Conservation (phyloP, 2,329 filamentous ascomycete species). For the Orbilia ellipsospora region DNA sequence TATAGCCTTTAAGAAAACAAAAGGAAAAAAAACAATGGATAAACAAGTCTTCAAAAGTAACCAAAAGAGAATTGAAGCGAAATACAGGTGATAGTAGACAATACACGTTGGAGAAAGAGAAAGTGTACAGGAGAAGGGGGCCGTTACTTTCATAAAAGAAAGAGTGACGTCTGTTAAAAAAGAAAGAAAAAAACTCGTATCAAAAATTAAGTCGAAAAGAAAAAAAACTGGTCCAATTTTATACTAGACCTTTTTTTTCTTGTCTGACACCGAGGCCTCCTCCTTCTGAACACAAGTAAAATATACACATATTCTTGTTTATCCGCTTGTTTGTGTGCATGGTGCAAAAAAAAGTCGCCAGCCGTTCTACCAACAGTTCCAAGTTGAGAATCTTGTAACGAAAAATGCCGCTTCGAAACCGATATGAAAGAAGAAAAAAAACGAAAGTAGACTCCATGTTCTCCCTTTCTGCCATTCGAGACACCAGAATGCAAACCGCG, state of each 20-base stretch:
- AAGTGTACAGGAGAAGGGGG: constrained; percentile 26
- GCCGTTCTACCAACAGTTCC: constrained; percentile 46
- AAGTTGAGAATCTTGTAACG: neutral
- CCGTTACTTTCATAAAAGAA: neutral
- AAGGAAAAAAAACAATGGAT: constrained; percentile 4
- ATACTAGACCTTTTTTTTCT: neutral
- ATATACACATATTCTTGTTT: constrained; percentile 42
- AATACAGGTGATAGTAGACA: constrained; percentile 19
- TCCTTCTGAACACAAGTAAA: constrained; percentile 1
- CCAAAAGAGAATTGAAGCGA: neutral
- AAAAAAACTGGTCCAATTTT: no score
- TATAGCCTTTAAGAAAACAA: neutral
- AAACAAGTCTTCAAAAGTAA: neutral
- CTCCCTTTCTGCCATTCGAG: constrained; percentile 21
- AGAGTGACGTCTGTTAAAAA: neutral
- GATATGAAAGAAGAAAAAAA: constrained; percentile 18
- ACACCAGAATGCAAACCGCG: constrained; percentile 21
- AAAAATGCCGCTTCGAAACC: constrained; percentile 19
- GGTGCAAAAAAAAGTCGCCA: constrained; percentile 24
- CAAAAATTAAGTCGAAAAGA: no score
- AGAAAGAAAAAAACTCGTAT: no score
- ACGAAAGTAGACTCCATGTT: constrained; percentile 30
- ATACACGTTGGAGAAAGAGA: constrained; percentile 6
- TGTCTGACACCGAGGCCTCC: neutral
- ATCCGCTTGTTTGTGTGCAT: constrained; percentile 21